These are phyloP conservation scores for Boletales sp. DNA, from an alignment of 768 basidiomycete genomes.

Conservation along the genomic window DNA sequence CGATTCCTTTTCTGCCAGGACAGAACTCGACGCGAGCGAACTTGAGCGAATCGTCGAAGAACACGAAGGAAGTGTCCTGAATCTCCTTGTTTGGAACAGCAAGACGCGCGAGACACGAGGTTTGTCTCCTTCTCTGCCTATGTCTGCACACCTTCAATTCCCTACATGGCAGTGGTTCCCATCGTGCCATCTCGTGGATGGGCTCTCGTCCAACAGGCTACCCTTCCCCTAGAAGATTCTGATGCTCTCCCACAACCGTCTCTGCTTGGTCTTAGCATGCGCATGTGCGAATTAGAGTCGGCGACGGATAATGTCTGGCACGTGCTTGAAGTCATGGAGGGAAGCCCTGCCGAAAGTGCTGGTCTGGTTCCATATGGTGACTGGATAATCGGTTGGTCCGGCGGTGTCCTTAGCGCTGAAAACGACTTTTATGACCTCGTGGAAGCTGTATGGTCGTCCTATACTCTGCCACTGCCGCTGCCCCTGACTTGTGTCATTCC, in stretches of 20 bases:
- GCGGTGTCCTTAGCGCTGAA: slow-evolving; percentile 86
- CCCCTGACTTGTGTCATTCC: slow-evolving; percentile 7
- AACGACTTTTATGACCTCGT: slow-evolving; percentile 96
- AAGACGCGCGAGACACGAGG: slow-evolving; percentile 73
- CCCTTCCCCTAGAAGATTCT: slow-evolving; percentile 36
- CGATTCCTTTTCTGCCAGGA: slow-evolving; percentile 44
- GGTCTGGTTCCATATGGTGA: slow-evolving; percentile 90
- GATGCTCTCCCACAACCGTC: slow-evolving; percentile 66
- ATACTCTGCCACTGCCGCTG: not conserved
- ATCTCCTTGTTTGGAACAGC: slow-evolving; percentile 80
- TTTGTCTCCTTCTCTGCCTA: slow-evolving; percentile 26
- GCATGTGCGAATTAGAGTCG: slow-evolving; percentile 86
- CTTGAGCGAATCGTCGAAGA: slow-evolving; percentile 80
- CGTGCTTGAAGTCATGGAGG: slow-evolving; percentile 94
- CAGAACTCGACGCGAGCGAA: slow-evolving; percentile 61
- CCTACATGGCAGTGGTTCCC: slow-evolving; percentile 59
- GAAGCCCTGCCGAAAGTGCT: slow-evolving; percentile 93
- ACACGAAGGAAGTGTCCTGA: slow-evolving; percentile 68
- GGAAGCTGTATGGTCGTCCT: slow-evolving; percentile 64
- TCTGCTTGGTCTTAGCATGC: slow-evolving; percentile 89
- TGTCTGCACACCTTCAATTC: not conserved
- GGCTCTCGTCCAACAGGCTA: slow-evolving; percentile 49
- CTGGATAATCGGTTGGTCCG: slow-evolving; percentile 88
- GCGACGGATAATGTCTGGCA: slow-evolving; percentile 97
- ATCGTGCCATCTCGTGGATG: slow-evolving; percentile 84